phyloP scores from a whole-genome alignment of 140 eudicot genomes.

The Artemisia princeps region DNA sequence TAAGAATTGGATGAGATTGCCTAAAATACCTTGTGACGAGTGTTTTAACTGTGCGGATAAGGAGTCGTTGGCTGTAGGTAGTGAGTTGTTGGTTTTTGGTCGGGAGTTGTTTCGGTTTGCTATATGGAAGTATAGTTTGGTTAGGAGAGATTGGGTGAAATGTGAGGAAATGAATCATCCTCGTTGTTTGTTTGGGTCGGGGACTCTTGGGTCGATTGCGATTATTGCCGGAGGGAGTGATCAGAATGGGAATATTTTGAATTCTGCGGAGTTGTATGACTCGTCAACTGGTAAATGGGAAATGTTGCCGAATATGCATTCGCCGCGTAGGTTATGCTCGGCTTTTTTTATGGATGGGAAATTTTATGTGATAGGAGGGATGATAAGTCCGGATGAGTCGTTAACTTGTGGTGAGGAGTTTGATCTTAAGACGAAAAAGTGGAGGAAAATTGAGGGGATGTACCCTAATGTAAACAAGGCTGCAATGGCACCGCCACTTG shows the following conservation, averaged over 20 bases:
- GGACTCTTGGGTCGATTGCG: conserved; percentile 48
- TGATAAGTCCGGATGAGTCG: conserved; percentile 38
- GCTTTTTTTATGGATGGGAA: conserved; percentile 59
- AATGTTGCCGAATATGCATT: conserved; percentile 50
- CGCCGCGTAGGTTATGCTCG: conserved; percentile 47
- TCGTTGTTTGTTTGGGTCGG: conserved; percentile 60
- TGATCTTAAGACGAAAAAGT: conserved; percentile 38
- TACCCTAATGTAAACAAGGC: conserved; percentile 45
- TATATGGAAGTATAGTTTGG: conserved; percentile 48
- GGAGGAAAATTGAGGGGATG: conserved; percentile 56
- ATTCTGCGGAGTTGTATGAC: conserved; percentile 57
- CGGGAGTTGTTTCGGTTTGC: conserved; percentile 47
- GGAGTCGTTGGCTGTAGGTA: conserved; percentile 63
- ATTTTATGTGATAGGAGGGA: conserved; percentile 65
- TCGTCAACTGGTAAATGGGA: conserved; percentile 49
- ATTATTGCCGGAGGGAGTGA: conserved; percentile 67
- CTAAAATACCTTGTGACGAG: conserved; percentile 53
- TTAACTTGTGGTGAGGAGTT: conserved; percentile 60
- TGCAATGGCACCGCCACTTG: conserved; percentile 68
- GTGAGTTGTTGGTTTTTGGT: conserved; percentile 54
- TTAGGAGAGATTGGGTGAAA: conserved; percentile 33
- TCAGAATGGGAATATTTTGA: conserved; percentile 38
- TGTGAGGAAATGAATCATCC: conserved; percentile 48
- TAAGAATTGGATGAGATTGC: conserved; percentile 49
- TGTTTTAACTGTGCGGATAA: conserved; percentile 50